Percentiles rank a stretch among this genome's conserved stretches.
phyloP scores from a whole-genome alignment of 495 filamentous ascomycete genomes.

The Daldinia concentrica region DNA sequence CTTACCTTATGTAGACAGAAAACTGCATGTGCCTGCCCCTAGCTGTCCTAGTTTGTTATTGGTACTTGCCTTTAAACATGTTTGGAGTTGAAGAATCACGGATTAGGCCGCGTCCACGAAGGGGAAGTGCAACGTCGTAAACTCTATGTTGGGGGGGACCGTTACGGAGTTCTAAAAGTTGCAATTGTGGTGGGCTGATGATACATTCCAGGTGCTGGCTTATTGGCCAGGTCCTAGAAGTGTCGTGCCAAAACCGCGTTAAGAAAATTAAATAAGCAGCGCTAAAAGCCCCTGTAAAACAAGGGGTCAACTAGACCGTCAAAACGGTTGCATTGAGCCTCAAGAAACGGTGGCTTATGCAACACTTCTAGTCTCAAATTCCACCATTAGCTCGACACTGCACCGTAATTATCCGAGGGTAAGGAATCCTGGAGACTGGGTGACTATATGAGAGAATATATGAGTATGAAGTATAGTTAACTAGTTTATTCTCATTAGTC shows the following conservation, averaged over 20 bases:
- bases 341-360: conserved; percentile 38
- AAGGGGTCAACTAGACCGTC: conserved; percentile 23
- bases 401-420: too few relatives aligned
- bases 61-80: conserved; percentile 20
- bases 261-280: conserved; percentile 10
- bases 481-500: conserved; percentile 22
- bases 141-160: conserved; percentile 21
- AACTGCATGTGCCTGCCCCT: conserved; percentile 9
- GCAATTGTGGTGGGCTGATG: conserved; percentile 12
- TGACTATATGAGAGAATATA: background rate
- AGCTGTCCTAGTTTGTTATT: conserved; percentile 4
- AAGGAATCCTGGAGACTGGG: too few relatives aligned
- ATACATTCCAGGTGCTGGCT: conserved; percentile 36
- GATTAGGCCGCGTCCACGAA: conserved; percentile 1
- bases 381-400: conserved; percentile 11
- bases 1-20: background rate
- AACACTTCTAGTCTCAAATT: conserved; percentile 38
- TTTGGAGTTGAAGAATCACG: conserved; percentile 8
- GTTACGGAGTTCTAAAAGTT: conserved; percentile 4
- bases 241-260: background rate
- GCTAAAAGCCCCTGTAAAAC: conserved; percentile 37
- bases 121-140: conserved; percentile 23
- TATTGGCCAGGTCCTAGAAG: conserved; percentile 12
- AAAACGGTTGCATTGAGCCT: conserved; percentile 38
- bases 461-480: background rate